phyloP scores from a whole-genome alignment of 768 basidiomycete genomes.

The Trametes maxima region DNA sequence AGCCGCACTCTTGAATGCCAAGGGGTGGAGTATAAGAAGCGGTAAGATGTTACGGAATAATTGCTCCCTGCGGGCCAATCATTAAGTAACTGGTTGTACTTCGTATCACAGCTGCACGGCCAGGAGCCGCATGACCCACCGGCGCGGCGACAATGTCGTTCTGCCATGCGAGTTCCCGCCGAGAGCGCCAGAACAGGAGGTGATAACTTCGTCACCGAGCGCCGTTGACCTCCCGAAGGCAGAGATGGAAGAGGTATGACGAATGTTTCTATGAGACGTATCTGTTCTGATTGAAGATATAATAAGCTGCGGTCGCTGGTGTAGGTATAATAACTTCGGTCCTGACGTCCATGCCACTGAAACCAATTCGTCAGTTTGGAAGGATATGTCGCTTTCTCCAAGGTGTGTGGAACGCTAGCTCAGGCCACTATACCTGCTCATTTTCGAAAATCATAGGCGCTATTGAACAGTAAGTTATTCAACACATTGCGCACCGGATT shows the following conservation, averaged over 20 bases:
- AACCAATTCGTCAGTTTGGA: not conserved
- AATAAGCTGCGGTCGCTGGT: not conserved
- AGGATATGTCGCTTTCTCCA: slow-evolving; percentile 41
- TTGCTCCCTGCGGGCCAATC: too few species aligned
- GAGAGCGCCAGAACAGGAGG: not conserved
- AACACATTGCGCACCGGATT: not conserved
- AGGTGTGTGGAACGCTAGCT: slow-evolving; percentile 42
- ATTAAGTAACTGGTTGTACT: not conserved
- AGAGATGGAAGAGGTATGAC: not conserved
- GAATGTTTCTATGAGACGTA: not conserved
- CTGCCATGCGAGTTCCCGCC: not conserved
- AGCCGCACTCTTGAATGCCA: slow-evolving; percentile 42
- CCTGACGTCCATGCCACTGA: not conserved
- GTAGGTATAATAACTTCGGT: not conserved
- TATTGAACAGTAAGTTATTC: slow-evolving; percentile 39
- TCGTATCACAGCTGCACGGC: slow-evolving; percentile 45
- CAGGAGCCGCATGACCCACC: slow-evolving; percentile 35
- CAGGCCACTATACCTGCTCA: slow-evolving; percentile 11
- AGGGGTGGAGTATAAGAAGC: slow-evolving; percentile 52
- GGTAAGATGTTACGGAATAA: slow-evolving; percentile 37
- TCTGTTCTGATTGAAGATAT: not conserved
- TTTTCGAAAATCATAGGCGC: slow-evolving; percentile 31
- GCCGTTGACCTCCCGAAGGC: not conserved
- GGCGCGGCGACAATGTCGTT: not conserved
- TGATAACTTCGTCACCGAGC: not conserved